phyloP scores from a whole-genome alignment of 2,329 filamentous ascomycete species.

The Alternaria sp. region DNA sequence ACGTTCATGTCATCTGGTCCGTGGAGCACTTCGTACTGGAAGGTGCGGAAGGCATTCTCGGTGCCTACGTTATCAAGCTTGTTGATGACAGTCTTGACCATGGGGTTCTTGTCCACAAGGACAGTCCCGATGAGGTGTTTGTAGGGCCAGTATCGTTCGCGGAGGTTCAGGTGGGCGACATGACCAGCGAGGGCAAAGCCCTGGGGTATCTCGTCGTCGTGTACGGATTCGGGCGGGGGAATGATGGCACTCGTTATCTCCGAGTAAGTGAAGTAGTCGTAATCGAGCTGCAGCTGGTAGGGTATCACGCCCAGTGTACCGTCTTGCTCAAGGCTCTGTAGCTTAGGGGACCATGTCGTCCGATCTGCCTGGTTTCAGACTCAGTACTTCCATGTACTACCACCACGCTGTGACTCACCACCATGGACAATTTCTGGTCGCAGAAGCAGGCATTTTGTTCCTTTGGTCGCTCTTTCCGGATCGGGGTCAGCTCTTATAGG shows the following conservation, averaged over 20 bases:
- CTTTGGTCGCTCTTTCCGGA: slow-evolving; percentile 60
- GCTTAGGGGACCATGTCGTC: slow-evolving; percentile 76
- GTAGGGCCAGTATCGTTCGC: slow-evolving; percentile 82
- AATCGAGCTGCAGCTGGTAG: slow-evolving; percentile 78
- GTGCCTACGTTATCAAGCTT: slow-evolving; percentile 89
- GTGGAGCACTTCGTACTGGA: slow-evolving; percentile 87
- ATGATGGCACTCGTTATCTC: slow-evolving; percentile 86
- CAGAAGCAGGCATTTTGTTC: slow-evolving; percentile 57
- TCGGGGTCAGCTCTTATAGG: slow-evolving; percentile 69
- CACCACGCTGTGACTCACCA: slow-evolving; percentile 37
- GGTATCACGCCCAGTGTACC: slow-evolving; percentile 76
- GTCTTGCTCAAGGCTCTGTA: slow-evolving; percentile 73
- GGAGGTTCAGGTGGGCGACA: slow-evolving; percentile 92
- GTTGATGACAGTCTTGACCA: slow-evolving; percentile 90
- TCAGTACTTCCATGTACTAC: slow-evolving; percentile 34
- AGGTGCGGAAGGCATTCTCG: slow-evolving; percentile 87
- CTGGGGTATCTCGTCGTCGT: slow-evolving; percentile 80
- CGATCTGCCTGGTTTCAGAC: slow-evolving; percentile 62
- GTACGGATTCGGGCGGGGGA: slow-evolving; percentile 71
- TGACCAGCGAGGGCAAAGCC: slow-evolving; percentile 92
- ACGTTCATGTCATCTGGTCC: slow-evolving; percentile 86
- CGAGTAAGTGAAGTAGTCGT: slow-evolving; percentile 85
- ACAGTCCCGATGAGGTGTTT: slow-evolving; percentile 86
- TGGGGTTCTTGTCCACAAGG: slow-evolving; percentile 86
- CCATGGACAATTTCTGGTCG: slow-evolving; percentile 53